Conservation (phyloP, 495 filamentous ascomycete genomes). For the Barbatosphaeria neglecta region DNA sequence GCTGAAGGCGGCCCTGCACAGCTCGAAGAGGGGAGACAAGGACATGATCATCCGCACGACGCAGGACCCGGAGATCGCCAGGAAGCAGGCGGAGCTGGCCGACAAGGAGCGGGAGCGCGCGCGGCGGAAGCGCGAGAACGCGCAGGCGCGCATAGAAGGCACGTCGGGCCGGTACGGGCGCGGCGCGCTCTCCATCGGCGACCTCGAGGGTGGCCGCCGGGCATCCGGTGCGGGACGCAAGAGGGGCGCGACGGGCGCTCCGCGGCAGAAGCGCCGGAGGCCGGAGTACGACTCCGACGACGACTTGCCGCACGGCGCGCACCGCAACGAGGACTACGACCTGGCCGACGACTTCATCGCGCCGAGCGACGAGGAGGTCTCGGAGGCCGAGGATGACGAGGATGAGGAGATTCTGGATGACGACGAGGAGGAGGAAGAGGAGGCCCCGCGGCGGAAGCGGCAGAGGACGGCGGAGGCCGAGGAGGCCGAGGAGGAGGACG, state of each 20-base stretch:
- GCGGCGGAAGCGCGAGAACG: slow-evolving; percentile 56
- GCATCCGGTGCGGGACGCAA: slow-evolving; percentile 22
- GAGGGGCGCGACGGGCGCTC: slow-evolving; percentile 27
- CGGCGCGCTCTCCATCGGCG: slow-evolving; percentile 57
- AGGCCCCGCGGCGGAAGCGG: slow-evolving; percentile 34
- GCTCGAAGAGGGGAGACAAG: slow-evolving; percentile 26
- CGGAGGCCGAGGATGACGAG: slow-evolving; percentile 45
- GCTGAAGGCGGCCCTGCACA: slow-evolving; percentile 45
- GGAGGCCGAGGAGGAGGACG: slow-evolving; percentile 30
- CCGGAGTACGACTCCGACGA: slow-evolving; percentile 53
- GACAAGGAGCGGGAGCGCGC: slow-evolving; percentile 60
- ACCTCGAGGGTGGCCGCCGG: slow-evolving; percentile 52
- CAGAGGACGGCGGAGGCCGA: slow-evolving; percentile 37
- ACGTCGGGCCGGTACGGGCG: slow-evolving; percentile 39
- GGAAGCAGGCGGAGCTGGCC: slow-evolving; percentile 59
- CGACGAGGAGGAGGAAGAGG: slow-evolving; percentile 35
- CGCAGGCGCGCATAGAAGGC: slow-evolving; percentile 49
- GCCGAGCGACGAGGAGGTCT: slow-evolving; percentile 54
- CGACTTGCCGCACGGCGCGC: slow-evolving; percentile 48
- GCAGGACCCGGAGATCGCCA: slow-evolving; percentile 71
- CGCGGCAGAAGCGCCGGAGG: slow-evolving; percentile 30
- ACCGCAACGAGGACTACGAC: slow-evolving; percentile 72
- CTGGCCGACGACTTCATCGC: slow-evolving; percentile 71
- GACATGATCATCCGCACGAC: slow-evolving; percentile 48
- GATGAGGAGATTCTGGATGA: slow-evolving; percentile 36